These are phyloP conservation scores for Laetiporus sulphureus DNA, from an alignment of 1,284 basidiomycete species.

Conservation along the genomic window DNA sequence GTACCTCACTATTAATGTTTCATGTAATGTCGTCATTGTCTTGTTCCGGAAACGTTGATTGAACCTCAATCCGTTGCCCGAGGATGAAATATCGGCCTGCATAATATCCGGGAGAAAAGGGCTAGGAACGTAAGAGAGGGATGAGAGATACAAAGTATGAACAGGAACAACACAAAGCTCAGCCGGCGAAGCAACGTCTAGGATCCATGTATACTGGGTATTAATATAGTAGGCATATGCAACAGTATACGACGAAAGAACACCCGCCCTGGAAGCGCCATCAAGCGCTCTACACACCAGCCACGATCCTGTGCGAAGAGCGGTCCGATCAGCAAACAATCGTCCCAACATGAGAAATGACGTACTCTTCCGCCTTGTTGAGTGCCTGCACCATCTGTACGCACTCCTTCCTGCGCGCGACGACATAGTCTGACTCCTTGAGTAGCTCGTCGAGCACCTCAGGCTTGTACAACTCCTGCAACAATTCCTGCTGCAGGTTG, in stretches of 20 bases:
- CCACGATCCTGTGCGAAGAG: conserved; percentile 26
- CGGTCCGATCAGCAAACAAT: background rate
- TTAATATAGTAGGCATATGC: conserved; percentile 23
- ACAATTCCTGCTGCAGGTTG: conserved; percentile 82
- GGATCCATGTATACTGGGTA: conserved; percentile 20
- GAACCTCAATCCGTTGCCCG: too few relatives aligned
- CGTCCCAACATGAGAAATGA: conserved; percentile 16
- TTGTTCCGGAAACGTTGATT: too few relatives aligned
- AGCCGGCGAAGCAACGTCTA: too few relatives aligned
- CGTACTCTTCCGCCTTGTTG: conserved; percentile 89
- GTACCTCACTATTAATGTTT: conserved; percentile 21
- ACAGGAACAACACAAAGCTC: too few relatives aligned
- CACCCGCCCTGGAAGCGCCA: conserved; percentile 8
- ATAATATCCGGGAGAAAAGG: too few relatives aligned
- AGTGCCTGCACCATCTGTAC: conserved; percentile 83
- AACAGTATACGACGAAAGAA: conserved; percentile 9
- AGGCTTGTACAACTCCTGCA: conserved; percentile 87
- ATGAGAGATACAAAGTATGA: too few relatives aligned
- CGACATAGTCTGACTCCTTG: conserved; percentile 86
- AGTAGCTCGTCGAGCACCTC: conserved; percentile 89
- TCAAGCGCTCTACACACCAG: conserved; percentile 27
- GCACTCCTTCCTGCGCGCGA: conserved; percentile 84
- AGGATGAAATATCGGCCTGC: too few relatives aligned
- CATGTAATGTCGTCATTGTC: conserved; percentile 11
- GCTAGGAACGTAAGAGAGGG: too few relatives aligned